Percentiles rank a stretch among this genome's conserved stretches.
These are phyloP conservation scores for Paratrimastix pyriformis DNA, from an alignment of 78 protist species.

Conservation along the genomic window DNA sequence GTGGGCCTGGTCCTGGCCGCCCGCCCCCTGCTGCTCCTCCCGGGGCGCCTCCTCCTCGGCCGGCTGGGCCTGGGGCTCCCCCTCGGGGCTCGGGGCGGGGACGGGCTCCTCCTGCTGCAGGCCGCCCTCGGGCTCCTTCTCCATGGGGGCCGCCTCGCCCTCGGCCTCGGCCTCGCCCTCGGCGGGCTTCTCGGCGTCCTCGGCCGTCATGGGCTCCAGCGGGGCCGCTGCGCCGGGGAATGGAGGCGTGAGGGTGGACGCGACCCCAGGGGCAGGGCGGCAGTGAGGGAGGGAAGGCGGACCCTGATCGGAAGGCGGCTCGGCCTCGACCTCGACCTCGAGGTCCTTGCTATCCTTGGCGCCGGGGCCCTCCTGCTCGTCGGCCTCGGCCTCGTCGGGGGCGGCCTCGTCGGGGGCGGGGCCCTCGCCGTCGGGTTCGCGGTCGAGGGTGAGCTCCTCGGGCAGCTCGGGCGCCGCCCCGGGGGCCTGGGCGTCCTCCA, in stretches of 20 bases:
- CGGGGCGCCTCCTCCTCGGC: too few relatives aligned
- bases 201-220: too few relatives aligned
- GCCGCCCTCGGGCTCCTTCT: constrained; percentile 34
- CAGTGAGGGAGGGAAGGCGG: too few relatives aligned
- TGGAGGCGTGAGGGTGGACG: too few relatives aligned
- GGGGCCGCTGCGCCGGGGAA: too few relatives aligned
- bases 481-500: background rate
- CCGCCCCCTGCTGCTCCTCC: too few relatives aligned
- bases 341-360: background rate
- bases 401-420: background rate
- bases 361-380: background rate
- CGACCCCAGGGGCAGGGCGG: too few relatives aligned
- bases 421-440: background rate
- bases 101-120: constrained; percentile 33
- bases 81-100: too few relatives aligned
- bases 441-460: background rate
- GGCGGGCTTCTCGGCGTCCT: too few relatives aligned
- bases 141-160: constrained; percentile 3
- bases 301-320: too few relatives aligned
- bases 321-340: constrained; percentile 2
- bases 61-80: too few relatives aligned
- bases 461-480: background rate
- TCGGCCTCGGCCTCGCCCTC: constrained; percentile 2
- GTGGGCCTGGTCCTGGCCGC: too few relatives aligned
- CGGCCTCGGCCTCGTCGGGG: background rate